These are phyloP conservation scores for Tulasnella sp. DNA, from an alignment of 768 basidiomycete species.

Conservation along the genomic window DNA sequence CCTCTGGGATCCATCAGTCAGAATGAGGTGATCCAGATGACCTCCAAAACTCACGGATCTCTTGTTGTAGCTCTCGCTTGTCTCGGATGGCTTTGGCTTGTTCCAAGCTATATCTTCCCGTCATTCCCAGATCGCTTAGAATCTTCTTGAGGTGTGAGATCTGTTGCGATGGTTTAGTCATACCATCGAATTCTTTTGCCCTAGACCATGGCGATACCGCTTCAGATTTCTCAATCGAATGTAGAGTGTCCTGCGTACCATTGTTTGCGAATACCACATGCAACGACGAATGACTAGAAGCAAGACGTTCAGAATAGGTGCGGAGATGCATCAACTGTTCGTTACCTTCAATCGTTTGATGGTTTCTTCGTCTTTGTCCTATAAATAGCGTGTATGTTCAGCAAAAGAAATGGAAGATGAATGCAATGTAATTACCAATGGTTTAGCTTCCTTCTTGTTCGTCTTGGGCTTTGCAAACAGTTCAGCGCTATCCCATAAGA, in stretches of 20 bases:
- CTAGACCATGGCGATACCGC: constrained; percentile 6
- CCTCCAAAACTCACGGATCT: constrained; percentile 47
- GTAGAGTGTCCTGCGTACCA: constrained; percentile 35
- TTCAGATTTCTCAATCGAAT: neutral
- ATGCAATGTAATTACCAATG: neutral
- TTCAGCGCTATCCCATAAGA: neutral
- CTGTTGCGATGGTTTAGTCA: constrained; percentile 45
- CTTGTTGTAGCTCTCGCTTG: constrained; percentile 61
- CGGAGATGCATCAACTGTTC: neutral
- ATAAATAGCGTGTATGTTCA: neutral
- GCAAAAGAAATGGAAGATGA: no score
- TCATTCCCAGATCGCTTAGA: constrained; percentile 66
- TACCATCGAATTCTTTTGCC: constrained; percentile 47
- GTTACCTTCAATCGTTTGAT: constrained; percentile 61
- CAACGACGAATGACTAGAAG: constrained; percentile 48
- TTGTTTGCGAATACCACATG: constrained; percentile 63
- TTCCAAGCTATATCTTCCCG: constrained; percentile 58
- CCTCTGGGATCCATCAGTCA: constrained; percentile 36
- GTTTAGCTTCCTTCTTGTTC: neutral
- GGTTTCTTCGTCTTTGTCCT: constrained; percentile 51
- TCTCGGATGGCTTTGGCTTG: constrained; percentile 66
- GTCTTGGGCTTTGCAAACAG: neutral
- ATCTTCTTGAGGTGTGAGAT: constrained; percentile 52
- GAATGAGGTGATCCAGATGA: neutral
- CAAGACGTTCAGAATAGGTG: neutral